A percentile compares a stretch with the other conserved stretches of the same genome.
Evolutionary conservation across 257 asterid genomes (phyloP).

Genomic region (Linaria vulgaris): DNA sequence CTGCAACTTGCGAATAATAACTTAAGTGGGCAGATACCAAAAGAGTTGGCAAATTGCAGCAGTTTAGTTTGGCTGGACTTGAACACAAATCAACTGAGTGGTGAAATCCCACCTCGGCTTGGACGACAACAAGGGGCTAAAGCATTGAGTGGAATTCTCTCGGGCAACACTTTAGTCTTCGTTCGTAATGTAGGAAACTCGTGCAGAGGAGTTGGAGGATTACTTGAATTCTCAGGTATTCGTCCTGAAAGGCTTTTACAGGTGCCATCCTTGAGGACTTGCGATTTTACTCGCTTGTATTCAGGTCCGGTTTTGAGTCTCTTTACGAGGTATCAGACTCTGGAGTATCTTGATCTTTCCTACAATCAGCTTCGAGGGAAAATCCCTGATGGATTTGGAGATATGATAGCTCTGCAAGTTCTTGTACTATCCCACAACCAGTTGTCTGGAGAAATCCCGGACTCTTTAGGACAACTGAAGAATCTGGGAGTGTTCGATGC

Average conservation of each 20-base stretch:
- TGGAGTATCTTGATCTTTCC: constrained; percentile 90
- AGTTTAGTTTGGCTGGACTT: constrained; percentile 87
- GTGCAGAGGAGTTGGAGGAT: constrained; percentile 91
- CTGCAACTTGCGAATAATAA: constrained; percentile 82
- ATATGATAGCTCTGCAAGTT: constrained; percentile 88
- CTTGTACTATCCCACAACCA: constrained; percentile 77
- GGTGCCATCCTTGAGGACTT: constrained; percentile 73
- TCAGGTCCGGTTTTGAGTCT: constrained; percentile 85
- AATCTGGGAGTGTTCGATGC: constrained; percentile 93
- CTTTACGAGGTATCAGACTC: constrained; percentile 75
- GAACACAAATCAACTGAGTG: constrained; percentile 65
- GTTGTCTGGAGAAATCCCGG: constrained; percentile 85
- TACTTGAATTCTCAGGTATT: constrained; percentile 84
- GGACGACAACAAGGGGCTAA: constrained; percentile 84
- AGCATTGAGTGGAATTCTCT: constrained; percentile 72
- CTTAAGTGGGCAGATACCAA: constrained; percentile 73
- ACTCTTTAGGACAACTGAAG: constrained; percentile 70
- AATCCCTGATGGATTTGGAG: constrained; percentile 87
- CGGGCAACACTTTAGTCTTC: constrained; percentile 84
- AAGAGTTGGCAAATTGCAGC: constrained; percentile 65
- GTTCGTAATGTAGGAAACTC: constrained; percentile 86
- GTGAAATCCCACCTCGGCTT: constrained; percentile 82
- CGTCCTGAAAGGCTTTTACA: constrained; percentile 77
- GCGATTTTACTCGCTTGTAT: constrained; percentile 79
- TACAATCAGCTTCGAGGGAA: constrained; percentile 82